A percentile compares a stretch with the other conserved stretches of the same genome.
Evolutionary conservation across 2,329 filamentous ascomycete species (phyloP).

Genomic region (Amauroascus verrucosus): DNA sequence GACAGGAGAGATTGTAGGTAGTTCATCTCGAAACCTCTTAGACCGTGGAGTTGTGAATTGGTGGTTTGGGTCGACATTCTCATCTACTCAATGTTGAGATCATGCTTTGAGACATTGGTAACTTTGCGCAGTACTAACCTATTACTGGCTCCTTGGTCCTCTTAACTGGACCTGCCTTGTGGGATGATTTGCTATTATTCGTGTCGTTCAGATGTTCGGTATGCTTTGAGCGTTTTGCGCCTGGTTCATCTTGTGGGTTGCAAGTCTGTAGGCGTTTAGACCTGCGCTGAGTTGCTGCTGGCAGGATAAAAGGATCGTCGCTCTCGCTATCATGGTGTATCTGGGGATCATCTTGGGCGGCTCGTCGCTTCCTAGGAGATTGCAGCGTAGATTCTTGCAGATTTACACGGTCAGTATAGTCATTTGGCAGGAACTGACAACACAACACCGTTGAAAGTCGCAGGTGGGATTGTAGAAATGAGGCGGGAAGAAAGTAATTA

Average conservation of each 20-base stretch:
- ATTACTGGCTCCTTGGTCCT: constrained; percentile 32
- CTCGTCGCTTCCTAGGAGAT: constrained; percentile 40
- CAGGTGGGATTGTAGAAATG: constrained; percentile 3
- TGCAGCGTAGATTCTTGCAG: constrained; percentile 24
- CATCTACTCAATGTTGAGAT: constrained; percentile 29
- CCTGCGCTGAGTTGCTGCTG: constrained; percentile 27
- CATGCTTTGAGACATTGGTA: not conserved
- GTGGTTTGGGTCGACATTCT: constrained; percentile 29
- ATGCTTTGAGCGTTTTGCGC: constrained; percentile 21
- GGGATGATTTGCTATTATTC: constrained; percentile 33
- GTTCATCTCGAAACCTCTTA: constrained; percentile 58
- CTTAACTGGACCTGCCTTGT: constrained; percentile 40
- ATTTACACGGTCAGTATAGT: constrained; percentile 17
- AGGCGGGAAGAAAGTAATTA: constrained; percentile 22
- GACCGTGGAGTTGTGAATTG: constrained; percentile 42
- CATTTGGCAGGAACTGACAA: constrained; percentile 12
- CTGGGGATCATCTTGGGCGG: constrained; percentile 33
- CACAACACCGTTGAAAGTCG: constrained; percentile 11
- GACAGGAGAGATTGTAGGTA: constrained; percentile 56
- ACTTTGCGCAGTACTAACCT: constrained; percentile 21
- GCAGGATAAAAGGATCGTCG: constrained; percentile 19
- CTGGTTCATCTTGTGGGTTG: constrained; percentile 18
- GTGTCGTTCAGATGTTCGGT: constrained; percentile 42
- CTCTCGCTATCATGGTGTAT: constrained; percentile 28
- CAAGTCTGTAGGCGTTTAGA: constrained; percentile 27